Percentiles rank a stretch among this genome's conserved stretches.
phyloP scores from a whole-genome alignment of 768 basidiomycete genomes.

The Russula vinacea region DNA sequence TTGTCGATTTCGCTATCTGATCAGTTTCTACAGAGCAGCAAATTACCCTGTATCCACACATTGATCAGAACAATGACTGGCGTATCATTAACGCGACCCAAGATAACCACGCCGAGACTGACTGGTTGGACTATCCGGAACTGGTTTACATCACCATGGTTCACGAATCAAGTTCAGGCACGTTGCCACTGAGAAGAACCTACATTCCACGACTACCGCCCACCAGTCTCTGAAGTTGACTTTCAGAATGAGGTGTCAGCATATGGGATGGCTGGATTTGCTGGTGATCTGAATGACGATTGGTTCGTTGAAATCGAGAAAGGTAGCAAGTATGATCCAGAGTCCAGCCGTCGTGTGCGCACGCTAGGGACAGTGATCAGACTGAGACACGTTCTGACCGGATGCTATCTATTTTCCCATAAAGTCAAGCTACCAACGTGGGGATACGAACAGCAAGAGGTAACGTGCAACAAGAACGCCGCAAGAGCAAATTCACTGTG shows the following conservation, averaged over 20 bases:
- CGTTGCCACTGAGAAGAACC: conserved; percentile 70
- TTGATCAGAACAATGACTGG: conserved; percentile 97
- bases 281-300: conserved; percentile 90
- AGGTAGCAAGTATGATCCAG: conserved; percentile 58
- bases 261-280: conserved; percentile 84
- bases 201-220: conserved; percentile 96
- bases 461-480: conserved; percentile 99
- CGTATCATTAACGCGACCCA: conserved; percentile 72
- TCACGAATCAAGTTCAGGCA: conserved; percentile 81
- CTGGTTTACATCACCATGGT: conserved; percentile 60
- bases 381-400: conserved; percentile 78
- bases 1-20: conserved; percentile 1
- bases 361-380: conserved; percentile 82
- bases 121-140: conserved; percentile 49
- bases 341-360: conserved; percentile 66
- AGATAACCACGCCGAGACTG: conserved; percentile 42
- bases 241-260: conserved; percentile 98
- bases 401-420: conserved; percentile 97
- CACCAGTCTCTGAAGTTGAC: conserved; percentile 94
- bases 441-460: conserved; percentile 98
- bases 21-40: conserved; percentile 74
- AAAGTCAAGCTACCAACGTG: conserved; percentile 97
- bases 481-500: conserved; percentile 85
- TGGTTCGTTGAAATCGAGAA: conserved; percentile 85
- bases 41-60: conserved; percentile 96